Evolutionary conservation across 2,329 filamentous ascomycete species (phyloP).

Genomic region (Emergomyces orientalis): DNA sequence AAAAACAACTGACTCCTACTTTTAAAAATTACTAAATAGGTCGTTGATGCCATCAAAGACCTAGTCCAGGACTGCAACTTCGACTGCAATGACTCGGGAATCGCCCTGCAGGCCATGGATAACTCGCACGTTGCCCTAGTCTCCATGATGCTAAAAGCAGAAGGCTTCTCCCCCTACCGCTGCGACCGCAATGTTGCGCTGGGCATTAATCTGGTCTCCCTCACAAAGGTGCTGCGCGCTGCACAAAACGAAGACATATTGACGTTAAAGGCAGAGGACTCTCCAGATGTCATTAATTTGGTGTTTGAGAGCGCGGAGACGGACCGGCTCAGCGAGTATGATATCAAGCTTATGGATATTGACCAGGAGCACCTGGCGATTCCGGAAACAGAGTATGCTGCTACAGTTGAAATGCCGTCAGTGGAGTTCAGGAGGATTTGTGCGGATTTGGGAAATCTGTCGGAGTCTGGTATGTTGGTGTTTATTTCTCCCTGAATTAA

Average conservation of each 20-base stretch:
- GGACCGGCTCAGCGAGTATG: slow-evolving; percentile 95
- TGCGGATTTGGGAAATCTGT: slow-evolving; percentile 81
- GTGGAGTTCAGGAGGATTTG: slow-evolving; percentile 91
- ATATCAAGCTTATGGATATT: slow-evolving; percentile 99
- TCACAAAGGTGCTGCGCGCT: slow-evolving; percentile 93
- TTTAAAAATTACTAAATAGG: slow-evolving; percentile 42
- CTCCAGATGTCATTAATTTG: slow-evolving; percentile 89
- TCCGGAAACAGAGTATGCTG: slow-evolving; percentile 95
- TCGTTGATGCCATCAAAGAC: slow-evolving; percentile 98
- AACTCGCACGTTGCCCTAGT: slow-evolving; percentile 99
- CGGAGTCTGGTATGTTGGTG: slow-evolving; percentile 70
- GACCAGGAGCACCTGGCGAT: slow-evolving; percentile 99
- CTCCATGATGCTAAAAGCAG: slow-evolving; percentile 96
- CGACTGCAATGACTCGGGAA: slow-evolving; percentile 99
- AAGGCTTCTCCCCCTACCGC: slow-evolving; percentile 87
- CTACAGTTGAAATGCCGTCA: slow-evolving; percentile 80
- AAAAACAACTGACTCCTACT: slow-evolving; percentile 10
- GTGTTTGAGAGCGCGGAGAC: slow-evolving; percentile 83
- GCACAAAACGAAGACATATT: slow-evolving; percentile 91
- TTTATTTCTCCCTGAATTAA: background rate
- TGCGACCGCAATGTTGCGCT: slow-evolving; percentile 99
- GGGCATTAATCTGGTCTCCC: slow-evolving; percentile 89
- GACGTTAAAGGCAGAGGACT: slow-evolving; percentile 94
- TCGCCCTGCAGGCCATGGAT: slow-evolving; percentile 98
- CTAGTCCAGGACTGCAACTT: slow-evolving; percentile 99